Evolutionary conservation across 2,329 filamentous ascomycete genomes (phyloP).

Genomic region (Erysiphe pulchra): DNA sequence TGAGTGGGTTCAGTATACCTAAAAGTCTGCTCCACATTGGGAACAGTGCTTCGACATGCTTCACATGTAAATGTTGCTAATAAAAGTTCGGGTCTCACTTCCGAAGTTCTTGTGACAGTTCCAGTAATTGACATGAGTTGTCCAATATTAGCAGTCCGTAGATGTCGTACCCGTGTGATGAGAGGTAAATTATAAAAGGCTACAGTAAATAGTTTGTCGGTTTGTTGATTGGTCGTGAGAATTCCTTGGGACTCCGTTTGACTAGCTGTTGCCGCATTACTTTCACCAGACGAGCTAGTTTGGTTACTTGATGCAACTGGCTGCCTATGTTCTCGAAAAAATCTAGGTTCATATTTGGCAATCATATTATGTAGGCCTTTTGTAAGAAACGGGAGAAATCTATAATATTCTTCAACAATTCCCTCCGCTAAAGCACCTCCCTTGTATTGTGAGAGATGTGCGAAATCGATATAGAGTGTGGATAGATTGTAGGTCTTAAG

Average conservation of each 20-base stretch:
- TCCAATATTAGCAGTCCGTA: conserved; percentile 76
- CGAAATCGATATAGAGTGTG: conserved; percentile 69
- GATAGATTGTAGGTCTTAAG: conserved; percentile 53
- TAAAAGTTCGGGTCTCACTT: conserved; percentile 82
- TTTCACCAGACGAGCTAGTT: conserved; percentile 35
- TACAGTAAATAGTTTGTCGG: conserved; percentile 73
- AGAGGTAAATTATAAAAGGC: conserved; percentile 50
- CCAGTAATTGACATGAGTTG: conserved; percentile 88
- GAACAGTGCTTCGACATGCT: conserved; percentile 56
- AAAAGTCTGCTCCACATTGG: conserved; percentile 92
- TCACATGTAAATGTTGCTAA: conserved; percentile 84
- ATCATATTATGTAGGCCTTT: conserved; percentile 79
- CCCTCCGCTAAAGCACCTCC: conserved; percentile 65
- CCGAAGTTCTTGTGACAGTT: conserved; percentile 86
- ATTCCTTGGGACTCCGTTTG: conserved; percentile 37
- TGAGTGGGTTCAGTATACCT: conserved; percentile 91
- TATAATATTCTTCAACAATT: conserved; percentile 77
- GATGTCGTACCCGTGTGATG: conserved; percentile 13
- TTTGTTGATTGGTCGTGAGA: conserved; percentile 76
- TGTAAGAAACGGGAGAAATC: conserved; percentile 77
- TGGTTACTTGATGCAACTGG: conserved; percentile 49
- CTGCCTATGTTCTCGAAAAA: conserved; percentile 81
- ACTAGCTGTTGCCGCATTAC: conserved; percentile 32
- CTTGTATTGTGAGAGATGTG: conserved; percentile 52
- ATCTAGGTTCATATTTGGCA: conserved; percentile 77